Base-by-base conservation (phyloP, 1,139 yeast species). In the Blastobotrys buckinghamii region DNA sequence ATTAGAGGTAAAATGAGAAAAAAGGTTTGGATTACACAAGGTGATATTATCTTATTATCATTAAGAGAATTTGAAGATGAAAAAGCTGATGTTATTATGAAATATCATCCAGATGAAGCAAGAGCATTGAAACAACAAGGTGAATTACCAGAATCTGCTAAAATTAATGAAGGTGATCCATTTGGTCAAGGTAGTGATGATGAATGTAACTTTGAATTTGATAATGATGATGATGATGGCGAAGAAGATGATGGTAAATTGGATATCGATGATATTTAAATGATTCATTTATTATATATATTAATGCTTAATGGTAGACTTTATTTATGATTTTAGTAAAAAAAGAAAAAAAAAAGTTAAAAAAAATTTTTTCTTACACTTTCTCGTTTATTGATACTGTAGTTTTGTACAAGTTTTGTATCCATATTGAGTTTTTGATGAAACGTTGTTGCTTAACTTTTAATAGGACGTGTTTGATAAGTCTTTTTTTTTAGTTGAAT, bases 21-120 rank as follows among this genome's bases (percentile, higher is more conserved):
- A 83, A 92, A 92, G 81, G 97, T 90, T 55, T 94, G 99, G 99
- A 90, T 94, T 88, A 86, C 88, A 42, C 97, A 89, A 72, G 98
- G 98, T 73, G 99, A 94, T 67, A 94, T 94, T 61, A 89, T 94
- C 59, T 76, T 94, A 65, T 92, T 92, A 44, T 89, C 97, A 6
- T 79, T 94, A 64, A 88, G 99, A 78, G 99, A 94, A 65, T 94
- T 92, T 81, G 97, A 94, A 72, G 97, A 92, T 66, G 96, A 88
- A 58, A 95, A 86, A 70, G 94, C 97, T 75, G 99, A 94, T 69
- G 97, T 94, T 59, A 92, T 94, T 49, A 95, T 92, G 72, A 92
- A 92, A 73, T 94, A 84, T 73, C 89, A 86, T 68, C 84, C 97
- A 43, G 99, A 94, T 65, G 99, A 94, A 73, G 98, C 98, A 52